These are phyloP conservation scores for Allium cepa DNA, from an alignment of 106 monocot species.

Conservation along the genomic window DNA sequence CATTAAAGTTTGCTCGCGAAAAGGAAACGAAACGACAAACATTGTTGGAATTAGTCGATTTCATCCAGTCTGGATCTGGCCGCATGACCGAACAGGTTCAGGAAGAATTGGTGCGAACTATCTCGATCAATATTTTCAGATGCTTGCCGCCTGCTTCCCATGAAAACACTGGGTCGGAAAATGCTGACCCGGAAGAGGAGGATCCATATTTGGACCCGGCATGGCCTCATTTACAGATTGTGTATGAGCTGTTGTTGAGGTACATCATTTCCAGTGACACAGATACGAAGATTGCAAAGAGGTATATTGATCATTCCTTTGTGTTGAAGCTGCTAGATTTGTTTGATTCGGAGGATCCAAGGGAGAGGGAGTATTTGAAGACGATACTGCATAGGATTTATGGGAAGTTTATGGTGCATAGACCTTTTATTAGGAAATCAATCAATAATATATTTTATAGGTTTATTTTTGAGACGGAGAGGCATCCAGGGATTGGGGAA, in stretches of 20 bases:
- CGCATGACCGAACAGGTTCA: slow-evolving; percentile 44
- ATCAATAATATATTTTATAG: slow-evolving; percentile 47
- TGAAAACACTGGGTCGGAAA: slow-evolving; percentile 34
- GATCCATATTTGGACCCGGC: slow-evolving; percentile 61
- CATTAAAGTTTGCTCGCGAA: slow-evolving; percentile 22
- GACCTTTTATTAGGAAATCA: slow-evolving; percentile 39
- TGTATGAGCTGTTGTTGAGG: slow-evolving; percentile 53
- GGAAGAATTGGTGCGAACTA: slow-evolving; percentile 50
- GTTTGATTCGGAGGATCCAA: slow-evolving; percentile 40
- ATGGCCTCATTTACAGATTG: slow-evolving; percentile 54
- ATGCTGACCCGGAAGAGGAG: slow-evolving; percentile 50
- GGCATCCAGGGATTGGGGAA: slow-evolving; percentile 34
- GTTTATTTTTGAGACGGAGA: slow-evolving; percentile 40
- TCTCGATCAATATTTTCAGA: slow-evolving; percentile 43
- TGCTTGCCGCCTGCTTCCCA: slow-evolving; percentile 50
- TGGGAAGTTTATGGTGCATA: slow-evolving; percentile 48
- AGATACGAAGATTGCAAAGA: slow-evolving; percentile 39
- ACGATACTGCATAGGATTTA: slow-evolving; percentile 40
- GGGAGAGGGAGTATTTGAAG: slow-evolving; percentile 43
- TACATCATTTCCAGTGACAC: slow-evolving; percentile 37
- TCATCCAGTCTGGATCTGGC: slow-evolving; percentile 37
- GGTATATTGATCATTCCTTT: slow-evolving; percentile 35
- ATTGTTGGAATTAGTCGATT: slow-evolving; percentile 33
- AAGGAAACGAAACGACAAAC: slow-evolving; percentile 43
- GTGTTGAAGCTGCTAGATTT: slow-evolving; percentile 37